Evolutionary conservation across 148 eudicot species (phyloP).

Genomic region (Persicaria maculosa): DNA sequence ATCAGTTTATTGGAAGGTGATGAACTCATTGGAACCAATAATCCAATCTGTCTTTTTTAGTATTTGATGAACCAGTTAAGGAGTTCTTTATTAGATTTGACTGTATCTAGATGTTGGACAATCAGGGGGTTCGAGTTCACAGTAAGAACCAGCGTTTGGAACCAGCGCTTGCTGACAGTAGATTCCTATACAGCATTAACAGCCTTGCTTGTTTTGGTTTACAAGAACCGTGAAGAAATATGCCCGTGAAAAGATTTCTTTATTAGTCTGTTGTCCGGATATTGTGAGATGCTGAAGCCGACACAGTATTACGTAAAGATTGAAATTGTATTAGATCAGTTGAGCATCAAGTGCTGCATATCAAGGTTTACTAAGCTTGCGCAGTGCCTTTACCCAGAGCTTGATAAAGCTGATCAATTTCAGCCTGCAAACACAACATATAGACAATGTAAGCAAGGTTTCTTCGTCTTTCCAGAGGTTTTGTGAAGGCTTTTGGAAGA

Average conservation of each 20-base stretch:
- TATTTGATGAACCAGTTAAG: too few species aligned
- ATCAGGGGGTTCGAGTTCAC: background rate
- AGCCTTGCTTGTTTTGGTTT: too few species aligned
- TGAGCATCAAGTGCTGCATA: background rate
- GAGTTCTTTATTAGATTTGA: too few species aligned
- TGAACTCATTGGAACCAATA: too few species aligned
- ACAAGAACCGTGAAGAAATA: background rate
- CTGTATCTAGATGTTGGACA: too few species aligned
- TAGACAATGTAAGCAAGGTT: background rate
- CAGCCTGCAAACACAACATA: background rate
- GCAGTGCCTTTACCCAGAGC: background rate
- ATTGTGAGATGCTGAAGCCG: background rate
- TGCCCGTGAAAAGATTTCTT: background rate
- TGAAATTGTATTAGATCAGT: background rate
- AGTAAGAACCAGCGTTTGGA: background rate
- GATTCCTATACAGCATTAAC: background rate
- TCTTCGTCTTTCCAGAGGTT: conserved; percentile 41
- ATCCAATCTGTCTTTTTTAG: too few species aligned
- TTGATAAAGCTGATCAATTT: conserved; percentile 8
- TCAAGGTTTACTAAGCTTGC: background rate
- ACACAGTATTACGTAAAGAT: background rate
- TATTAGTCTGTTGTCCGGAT: too few species aligned
- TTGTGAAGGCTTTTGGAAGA: conserved; percentile 79
- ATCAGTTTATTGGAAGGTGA: too few species aligned
- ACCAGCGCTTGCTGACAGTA: background rate